These are phyloP conservation scores for Solanum hybrid DNA, from an alignment of 305 asterid species.

Conservation along the genomic window DNA sequence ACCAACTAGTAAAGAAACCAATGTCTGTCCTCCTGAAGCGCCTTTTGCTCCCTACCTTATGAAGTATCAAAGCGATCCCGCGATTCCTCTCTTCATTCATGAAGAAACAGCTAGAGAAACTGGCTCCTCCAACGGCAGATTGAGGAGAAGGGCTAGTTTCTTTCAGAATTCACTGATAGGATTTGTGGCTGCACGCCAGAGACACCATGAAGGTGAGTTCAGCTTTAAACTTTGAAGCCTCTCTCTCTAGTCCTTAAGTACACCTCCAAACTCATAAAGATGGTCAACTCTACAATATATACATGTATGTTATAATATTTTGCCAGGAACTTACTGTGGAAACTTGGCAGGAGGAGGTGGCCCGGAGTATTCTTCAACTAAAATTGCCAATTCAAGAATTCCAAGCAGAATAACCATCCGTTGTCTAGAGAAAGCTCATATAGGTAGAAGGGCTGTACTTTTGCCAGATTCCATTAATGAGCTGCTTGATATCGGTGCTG, in stretches of 20 bases:
- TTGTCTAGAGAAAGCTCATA: constrained; percentile 35
- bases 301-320: background rate
- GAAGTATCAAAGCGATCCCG: constrained; percentile 57
- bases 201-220: constrained; percentile 35
- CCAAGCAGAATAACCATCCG: constrained; percentile 43
- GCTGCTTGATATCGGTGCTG: constrained; percentile 46
- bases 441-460: constrained; percentile 29
- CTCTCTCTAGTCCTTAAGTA: background rate
- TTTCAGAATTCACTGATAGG: constrained; percentile 64
- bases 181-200: constrained; percentile 45
- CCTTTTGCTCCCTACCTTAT: constrained; percentile 33
- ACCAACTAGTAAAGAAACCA: constrained; percentile 9
- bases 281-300: background rate
- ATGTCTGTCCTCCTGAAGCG: constrained; percentile 1
- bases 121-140: constrained; percentile 4
- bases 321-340: background rate
- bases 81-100: constrained; percentile 15
- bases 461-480: constrained; percentile 49
- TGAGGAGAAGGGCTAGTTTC: constrained; percentile 19
- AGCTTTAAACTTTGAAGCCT: background rate
- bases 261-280: background rate
- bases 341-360: constrained; percentile 24
- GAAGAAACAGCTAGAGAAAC: constrained; percentile 14
- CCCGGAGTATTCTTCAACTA: constrained; percentile 12
- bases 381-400: background rate